These are phyloP conservation scores for Fusarium sp. DNA, from an alignment of 2,329 filamentous ascomycete species.

Conservation along the genomic window DNA sequence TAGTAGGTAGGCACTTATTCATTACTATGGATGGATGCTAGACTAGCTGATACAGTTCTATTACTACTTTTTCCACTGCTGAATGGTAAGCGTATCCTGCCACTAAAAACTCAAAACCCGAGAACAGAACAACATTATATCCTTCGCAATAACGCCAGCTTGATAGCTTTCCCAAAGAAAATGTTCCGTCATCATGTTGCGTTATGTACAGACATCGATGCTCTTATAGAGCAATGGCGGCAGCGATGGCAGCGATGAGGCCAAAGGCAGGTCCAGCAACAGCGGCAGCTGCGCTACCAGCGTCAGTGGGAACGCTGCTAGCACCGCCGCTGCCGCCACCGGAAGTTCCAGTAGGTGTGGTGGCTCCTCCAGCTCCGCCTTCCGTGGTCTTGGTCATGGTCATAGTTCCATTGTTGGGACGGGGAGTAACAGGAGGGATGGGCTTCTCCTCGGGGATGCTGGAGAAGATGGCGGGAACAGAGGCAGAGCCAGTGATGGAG, in stretches of 20 bases:
- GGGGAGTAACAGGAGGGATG: slow-evolving; percentile 24
- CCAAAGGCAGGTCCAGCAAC: slow-evolving; percentile 45
- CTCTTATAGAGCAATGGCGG: slow-evolving; percentile 49
- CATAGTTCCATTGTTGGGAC: slow-evolving; percentile 22
- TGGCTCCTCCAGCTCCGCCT: not conserved
- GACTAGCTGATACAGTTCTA: slow-evolving; percentile 25
- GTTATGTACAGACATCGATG: not conserved
- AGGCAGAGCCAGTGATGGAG: slow-evolving; percentile 25
- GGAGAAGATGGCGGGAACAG: slow-evolving; percentile 33
- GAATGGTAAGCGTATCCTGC: slow-evolving; percentile 13
- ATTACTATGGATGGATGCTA: slow-evolving; percentile 1
- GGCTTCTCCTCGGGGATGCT: slow-evolving; percentile 13
- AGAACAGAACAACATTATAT: slow-evolving; percentile 17
- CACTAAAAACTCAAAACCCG: slow-evolving; percentile 1
- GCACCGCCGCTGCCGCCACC: slow-evolving; percentile 4
- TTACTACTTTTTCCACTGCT: slow-evolving; percentile 27
- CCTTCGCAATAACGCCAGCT: slow-evolving; percentile 6
- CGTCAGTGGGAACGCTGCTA: slow-evolving; percentile 22
- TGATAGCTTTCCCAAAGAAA: not conserved
- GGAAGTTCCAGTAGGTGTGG: slow-evolving; percentile 19
- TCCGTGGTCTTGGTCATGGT: slow-evolving; percentile 6
- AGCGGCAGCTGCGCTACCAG: slow-evolving; percentile 38
- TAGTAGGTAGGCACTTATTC: slow-evolving; percentile 4
- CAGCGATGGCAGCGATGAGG: slow-evolving; percentile 48
- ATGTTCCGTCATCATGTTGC: not conserved